Evolutionary conservation across 129 eudicot genomes (phyloP), one percentile per base, ranked within the genome.

Genomic region (Arctium minus): DNA sequence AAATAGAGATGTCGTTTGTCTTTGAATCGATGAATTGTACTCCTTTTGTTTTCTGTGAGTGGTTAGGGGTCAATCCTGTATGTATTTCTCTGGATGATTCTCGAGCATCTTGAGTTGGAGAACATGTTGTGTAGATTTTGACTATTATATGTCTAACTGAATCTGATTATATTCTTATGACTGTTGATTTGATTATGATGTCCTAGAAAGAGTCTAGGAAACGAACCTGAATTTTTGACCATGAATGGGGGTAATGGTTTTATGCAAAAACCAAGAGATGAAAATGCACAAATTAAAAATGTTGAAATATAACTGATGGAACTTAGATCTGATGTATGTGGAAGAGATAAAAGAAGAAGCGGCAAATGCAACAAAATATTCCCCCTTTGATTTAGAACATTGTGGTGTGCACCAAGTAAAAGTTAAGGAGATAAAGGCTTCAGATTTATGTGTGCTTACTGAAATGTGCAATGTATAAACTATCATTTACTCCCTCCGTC

Each of bases 391-490:
- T 79, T 39, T 12, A 40, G 75, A 39, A 81, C 72, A 72, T 81
- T 72, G 6, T 81, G 71, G 60, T 31, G 31, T 46, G 18, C 53
- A 71, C 27, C 31, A 32, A 33, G 71, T 70, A 42, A 15, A 79
- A 69, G 31, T 32, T 42, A 22, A 22, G 27, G 82, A 40, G 44
- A 79, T 70, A 79, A 22, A 44, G 75, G 70, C 76, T 69, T 70
- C 70, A 39, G 22, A 15, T 22, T 39, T 15, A 18, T 67, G 2
- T 27, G 62, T 11, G 8, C 44, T 27, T 56, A 10, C 38, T 73
- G 11, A 37, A 72, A 72, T 73, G 18, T 56, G 31, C n/a, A 62
- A 64, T 78, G 22, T 37, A 35, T 37, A 80, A 11, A 12, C 38
- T 36, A 9, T 48, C 72, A 35, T 12, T 6, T 53, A 22, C 27